phyloP scores from a whole-genome alignment of 768 basidiomycete species.

The Rhodocollybia butyracea region DNA sequence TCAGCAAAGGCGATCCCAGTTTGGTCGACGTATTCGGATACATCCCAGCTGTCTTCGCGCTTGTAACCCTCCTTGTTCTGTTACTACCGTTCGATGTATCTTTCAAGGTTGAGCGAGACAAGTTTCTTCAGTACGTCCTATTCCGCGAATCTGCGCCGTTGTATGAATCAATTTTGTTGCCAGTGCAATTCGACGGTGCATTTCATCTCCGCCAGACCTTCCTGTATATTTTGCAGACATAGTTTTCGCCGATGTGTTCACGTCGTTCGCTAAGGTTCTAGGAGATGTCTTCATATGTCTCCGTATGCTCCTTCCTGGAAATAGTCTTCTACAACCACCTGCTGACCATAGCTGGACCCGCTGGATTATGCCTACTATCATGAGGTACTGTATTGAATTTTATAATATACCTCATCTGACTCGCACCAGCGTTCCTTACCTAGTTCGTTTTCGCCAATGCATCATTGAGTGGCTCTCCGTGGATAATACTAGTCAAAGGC shows the following conservation, averaged over 20 bases:
- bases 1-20: slow-evolving; percentile 52
- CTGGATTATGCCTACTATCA: slow-evolving; percentile 80
- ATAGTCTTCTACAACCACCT: slow-evolving; percentile 67
- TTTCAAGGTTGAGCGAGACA: slow-evolving; percentile 69
- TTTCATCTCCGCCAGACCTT: slow-evolving; percentile 56
- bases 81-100: slow-evolving; percentile 67
- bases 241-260: slow-evolving; percentile 91
- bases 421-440: slow-evolving; percentile 74
- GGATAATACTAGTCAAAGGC: slow-evolving; percentile 62
- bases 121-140: slow-evolving; percentile 67
- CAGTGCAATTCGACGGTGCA: slow-evolving; percentile 74
- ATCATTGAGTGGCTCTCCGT: slow-evolving; percentile 73
- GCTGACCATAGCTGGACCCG: slow-evolving; percentile 57
- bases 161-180: not conserved
- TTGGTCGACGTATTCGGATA: slow-evolving; percentile 75
- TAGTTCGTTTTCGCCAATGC: slow-evolving; percentile 93
- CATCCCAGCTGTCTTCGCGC: slow-evolving; percentile 65
- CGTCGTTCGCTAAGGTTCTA: slow-evolving; percentile 94
- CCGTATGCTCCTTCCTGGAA: slow-evolving; percentile 83
- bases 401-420: not conserved
- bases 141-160: slow-evolving; percentile 2
- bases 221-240: slow-evolving; percentile 88
- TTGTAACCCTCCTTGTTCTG: slow-evolving; percentile 54
- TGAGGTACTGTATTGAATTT: slow-evolving; percentile 65
- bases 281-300: slow-evolving; percentile 91